phyloP scores from a whole-genome alignment of 345 rosid species.

The Acer yangbiense region DNA sequence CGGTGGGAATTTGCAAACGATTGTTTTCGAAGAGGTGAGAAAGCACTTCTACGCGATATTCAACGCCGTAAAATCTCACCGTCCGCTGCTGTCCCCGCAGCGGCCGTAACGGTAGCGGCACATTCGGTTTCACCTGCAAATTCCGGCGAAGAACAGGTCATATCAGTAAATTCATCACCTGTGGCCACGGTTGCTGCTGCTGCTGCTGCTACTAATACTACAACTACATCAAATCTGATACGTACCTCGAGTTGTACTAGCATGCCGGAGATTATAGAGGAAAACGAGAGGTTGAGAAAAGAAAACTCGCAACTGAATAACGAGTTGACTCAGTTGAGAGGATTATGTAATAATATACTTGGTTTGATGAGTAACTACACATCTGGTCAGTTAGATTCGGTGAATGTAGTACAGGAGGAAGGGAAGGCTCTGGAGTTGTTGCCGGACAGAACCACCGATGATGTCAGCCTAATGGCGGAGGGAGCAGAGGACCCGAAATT shows the following conservation, averaged over 20 bases:
- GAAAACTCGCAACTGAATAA: constrained; percentile 69
- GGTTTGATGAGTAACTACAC: constrained; percentile 63
- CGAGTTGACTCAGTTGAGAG: constrained; percentile 65
- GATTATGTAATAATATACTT: constrained; percentile 63
- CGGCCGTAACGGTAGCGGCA: constrained; percentile 39
- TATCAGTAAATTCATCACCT: constrained; percentile 71
- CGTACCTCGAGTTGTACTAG: constrained; percentile 71
- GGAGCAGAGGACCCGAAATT: constrained; percentile 47
- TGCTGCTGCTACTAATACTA: background rate
- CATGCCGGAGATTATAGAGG: constrained; percentile 70
- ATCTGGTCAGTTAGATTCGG: constrained; percentile 43
- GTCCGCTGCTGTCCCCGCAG: constrained; percentile 15
- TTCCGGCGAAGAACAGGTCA: constrained; percentile 79
- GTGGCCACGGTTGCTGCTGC: constrained; percentile 27
- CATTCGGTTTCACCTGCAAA: constrained; percentile 55
- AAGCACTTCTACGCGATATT: constrained; percentile 71
- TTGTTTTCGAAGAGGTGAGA: constrained; percentile 76
- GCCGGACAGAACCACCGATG: constrained; percentile 38
- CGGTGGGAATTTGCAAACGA: constrained; percentile 96
- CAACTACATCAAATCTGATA: constrained; percentile 13
- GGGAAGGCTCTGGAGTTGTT: constrained; percentile 45
- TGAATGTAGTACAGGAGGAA: constrained; percentile 32
- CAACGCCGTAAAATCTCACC: constrained; percentile 81
- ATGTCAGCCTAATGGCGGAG: constrained; percentile 21
- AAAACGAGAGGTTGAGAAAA: constrained; percentile 76